Conservation (phyloP, 768 basidiomycete genomes). For the Phylloporus scabripes region DNA sequence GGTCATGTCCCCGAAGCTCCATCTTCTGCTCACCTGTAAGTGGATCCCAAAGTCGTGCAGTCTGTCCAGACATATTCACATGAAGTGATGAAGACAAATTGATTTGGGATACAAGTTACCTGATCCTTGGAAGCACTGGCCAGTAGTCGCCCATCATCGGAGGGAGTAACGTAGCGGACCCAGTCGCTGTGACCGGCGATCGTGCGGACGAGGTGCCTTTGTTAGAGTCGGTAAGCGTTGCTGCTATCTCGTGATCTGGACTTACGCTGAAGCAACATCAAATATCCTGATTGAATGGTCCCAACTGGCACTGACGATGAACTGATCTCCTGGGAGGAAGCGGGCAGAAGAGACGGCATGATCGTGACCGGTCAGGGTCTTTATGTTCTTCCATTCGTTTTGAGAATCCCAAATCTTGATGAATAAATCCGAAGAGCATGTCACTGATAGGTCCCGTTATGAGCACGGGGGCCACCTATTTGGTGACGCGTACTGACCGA, state of each 20-base stretch:
- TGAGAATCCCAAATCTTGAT: slow-evolving; percentile 90
- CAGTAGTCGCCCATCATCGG: slow-evolving; percentile 66
- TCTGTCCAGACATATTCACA: slow-evolving; percentile 38
- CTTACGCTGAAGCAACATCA: slow-evolving; percentile 82
- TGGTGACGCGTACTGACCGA: slow-evolving; percentile 48
- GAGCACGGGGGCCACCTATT: neutral
- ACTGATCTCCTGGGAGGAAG: slow-evolving; percentile 81
- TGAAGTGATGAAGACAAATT: neutral
- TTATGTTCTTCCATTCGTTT: slow-evolving; percentile 86
- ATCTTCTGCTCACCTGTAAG: slow-evolving; percentile 70
- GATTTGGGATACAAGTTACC: slow-evolving; percentile 37
- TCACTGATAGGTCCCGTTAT: slow-evolving; percentile 21
- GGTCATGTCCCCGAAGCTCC: slow-evolving; percentile 83
- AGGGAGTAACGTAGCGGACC: slow-evolving; percentile 67
- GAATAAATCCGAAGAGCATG: slow-evolving; percentile 82
- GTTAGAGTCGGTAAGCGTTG: slow-evolving; percentile 10
- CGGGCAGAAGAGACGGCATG: slow-evolving; percentile 84
- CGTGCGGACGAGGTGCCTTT: slow-evolving; percentile 71
- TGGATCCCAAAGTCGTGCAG: slow-evolving; percentile 71
- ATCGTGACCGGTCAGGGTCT: slow-evolving; percentile 86
- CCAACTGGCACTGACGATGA: slow-evolving; percentile 80
- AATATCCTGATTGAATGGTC: slow-evolving; percentile 84
- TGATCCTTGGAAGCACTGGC: slow-evolving; percentile 87
- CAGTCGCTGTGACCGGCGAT: slow-evolving; percentile 78
- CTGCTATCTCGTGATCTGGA: slow-evolving; percentile 9